A percentile compares a stretch with the other conserved stretches of the same genome.
Conservation (phyloP, 176 grass and related monocot species). For the Triticum urartu region DNA sequence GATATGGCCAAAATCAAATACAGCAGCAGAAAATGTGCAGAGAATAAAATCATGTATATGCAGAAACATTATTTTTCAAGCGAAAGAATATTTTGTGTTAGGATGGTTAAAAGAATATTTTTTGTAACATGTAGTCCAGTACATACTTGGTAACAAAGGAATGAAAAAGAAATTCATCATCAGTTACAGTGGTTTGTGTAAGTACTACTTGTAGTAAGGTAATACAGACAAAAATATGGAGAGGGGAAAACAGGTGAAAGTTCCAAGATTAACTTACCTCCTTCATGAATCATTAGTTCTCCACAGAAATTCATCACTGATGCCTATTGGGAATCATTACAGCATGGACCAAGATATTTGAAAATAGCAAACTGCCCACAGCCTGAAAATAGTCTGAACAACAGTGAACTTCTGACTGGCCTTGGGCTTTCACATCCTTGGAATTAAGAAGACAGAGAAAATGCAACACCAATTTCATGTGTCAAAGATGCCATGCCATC, state of each 20-base stretch:
- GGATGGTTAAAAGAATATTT: neutral
- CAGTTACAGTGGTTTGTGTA: neutral
- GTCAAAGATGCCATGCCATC: constrained; percentile 50
- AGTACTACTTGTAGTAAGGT: neutral
- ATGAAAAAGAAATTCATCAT: neutral
- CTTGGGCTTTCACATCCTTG: neutral
- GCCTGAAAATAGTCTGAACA: neutral
- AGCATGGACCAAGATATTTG: neutral
- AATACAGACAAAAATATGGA: neutral
- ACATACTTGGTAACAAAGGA: neutral
- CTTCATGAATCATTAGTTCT: neutral
- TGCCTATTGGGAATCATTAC: neutral
- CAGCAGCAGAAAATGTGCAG: neutral
- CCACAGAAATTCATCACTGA: neutral
- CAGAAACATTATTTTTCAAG: neutral
- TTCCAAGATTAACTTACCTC: neutral
- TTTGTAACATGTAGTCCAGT: neutral
- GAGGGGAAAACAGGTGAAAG: neutral
- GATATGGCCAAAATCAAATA: neutral
- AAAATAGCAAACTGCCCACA: neutral
- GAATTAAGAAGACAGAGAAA: neutral
- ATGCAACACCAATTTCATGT: neutral
- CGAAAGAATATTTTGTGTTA: neutral
- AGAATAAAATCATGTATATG: constrained; percentile 20
- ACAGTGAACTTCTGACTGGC: neutral